Base-by-base conservation (phyloP, 1,284 basidiomycete genomes). In the Hymenochaete sp. region DNA sequence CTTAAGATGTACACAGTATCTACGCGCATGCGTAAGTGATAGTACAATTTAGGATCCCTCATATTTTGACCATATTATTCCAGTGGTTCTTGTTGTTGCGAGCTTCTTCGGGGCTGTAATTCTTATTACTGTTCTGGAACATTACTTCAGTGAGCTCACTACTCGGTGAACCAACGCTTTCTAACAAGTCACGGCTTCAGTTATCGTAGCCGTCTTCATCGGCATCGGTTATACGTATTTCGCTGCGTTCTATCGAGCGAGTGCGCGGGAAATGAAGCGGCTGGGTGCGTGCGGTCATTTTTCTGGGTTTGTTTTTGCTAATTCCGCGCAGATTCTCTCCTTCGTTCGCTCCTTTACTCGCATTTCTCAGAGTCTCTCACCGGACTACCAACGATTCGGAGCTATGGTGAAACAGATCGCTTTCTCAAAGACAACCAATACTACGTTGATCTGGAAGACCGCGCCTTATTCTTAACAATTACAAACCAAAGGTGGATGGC, bases 351-450 rank as follows among this genome's bases (percentile, higher is more conserved):
- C 19, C 68, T 91, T 11, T 91, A 90, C 58, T 74, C 82, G 1
- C 88, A 90, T 63, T 83, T 91, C 56, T 77, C 81, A 1, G 88
- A 93, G 62, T 83, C 83, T 1, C 65, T 92, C 1, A 77, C 72
- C 58, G 87, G 86, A 3, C 63, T 90, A 8, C 71, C 82, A 0
- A 91, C 85, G 0, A 82, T 91, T 38, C 73, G 84, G 18, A 81
- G 80, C 31, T 87, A 83, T 53, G 75, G 75, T 19, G 79, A 78
- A 54, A 70, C 72, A 1, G 56, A 66, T 1, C 68, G 78, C 11
- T 89, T 91, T 61, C 61, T 87, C 45, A 59, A 64, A 19, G 74
- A 79, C 39, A 87, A 87, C 58, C 69, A 76, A 52, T 78, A 78
- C 52, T 81, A 78, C 53, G 75, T 87, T 51, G 86, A 91, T 59